A percentile compares a stretch with the other conserved stretches of the same genome.
Conservation (phyloP, 352 stramenopile genomes). For the Globisporangium abappressorium region DNA sequence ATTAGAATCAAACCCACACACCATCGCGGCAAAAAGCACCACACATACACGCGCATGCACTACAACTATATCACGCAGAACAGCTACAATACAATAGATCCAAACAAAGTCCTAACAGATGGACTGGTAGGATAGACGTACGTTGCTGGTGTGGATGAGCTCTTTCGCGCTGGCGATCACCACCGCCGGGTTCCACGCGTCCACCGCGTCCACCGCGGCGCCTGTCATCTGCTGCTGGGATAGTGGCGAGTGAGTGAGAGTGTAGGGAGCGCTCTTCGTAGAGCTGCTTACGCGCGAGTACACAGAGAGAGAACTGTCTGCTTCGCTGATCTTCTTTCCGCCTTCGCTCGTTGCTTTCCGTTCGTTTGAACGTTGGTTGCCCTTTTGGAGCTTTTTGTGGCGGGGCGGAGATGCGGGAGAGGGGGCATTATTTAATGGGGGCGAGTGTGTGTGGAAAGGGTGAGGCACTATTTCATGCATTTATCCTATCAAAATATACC, state of each 20-base stretch:
- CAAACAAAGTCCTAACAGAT: neutral
- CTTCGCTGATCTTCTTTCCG: neutral
- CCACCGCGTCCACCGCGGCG: conserved; percentile 14
- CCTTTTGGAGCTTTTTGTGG: conserved; percentile 4
- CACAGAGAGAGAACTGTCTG: neutral
- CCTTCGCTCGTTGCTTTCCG: neutral
- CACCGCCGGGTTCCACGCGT: conserved; percentile 42
- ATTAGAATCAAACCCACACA: neutral
- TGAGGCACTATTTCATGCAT: too few species aligned
- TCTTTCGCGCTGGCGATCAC: conserved; percentile 64
- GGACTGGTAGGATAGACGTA: conserved; percentile 29
- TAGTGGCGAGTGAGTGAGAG: neutral
- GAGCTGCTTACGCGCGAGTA: neutral
- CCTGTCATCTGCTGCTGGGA: conserved; percentile 4
- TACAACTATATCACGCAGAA: neutral
- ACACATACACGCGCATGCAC: neutral
- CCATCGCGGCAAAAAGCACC: neutral
- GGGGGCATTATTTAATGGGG: too few species aligned
- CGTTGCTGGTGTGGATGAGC: conserved; percentile 73
- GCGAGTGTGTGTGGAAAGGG: too few species aligned
- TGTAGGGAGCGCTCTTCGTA: neutral
- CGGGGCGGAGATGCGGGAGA: too few species aligned
- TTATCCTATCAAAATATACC: too few species aligned
- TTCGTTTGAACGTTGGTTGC: conserved; percentile 1
- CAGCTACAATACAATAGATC: neutral